Evolutionary conservation across 768 basidiomycete genomes (phyloP).

Genomic region (Termitomyces heimii): DNA sequence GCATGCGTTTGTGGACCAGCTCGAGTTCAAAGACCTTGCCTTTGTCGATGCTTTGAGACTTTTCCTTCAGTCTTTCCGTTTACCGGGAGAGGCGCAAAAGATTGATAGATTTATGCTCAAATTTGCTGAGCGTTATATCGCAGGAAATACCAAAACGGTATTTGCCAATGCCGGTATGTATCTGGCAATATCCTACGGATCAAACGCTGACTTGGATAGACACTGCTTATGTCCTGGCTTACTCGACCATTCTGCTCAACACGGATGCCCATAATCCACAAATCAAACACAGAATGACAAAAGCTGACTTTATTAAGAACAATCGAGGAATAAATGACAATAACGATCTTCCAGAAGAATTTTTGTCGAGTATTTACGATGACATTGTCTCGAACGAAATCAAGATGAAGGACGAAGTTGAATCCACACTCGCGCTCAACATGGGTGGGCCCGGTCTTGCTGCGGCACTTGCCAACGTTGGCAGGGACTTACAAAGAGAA

Average conservation of each 20-base stretch:
- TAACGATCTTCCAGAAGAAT: constrained; percentile 81
- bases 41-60: constrained; percentile 89
- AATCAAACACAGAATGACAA: constrained; percentile 92
- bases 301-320: constrained; percentile 86
- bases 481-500: constrained; percentile 91
- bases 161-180: constrained; percentile 91
- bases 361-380: constrained; percentile 75
- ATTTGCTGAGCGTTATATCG: constrained; percentile 95
- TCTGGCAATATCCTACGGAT: not conserved
- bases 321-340: constrained; percentile 96
- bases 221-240: constrained; percentile 91
- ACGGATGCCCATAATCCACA: constrained; percentile 97
- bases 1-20: constrained; percentile 94
- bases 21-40: constrained; percentile 75
- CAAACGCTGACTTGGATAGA: constrained; percentile 37
- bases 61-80: constrained; percentile 92
- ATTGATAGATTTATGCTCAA: constrained; percentile 99
- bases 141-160: constrained; percentile 73
- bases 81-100: constrained; percentile 97
- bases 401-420: constrained; percentile 97
- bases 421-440: constrained; percentile 41
- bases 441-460: constrained; percentile 67
- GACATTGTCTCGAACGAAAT: constrained; percentile 93
- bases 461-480: constrained; percentile 80
- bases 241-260: constrained; percentile 93